These are phyloP conservation scores for Coemansia umbellata DNA, from an alignment of 192 early-diverging fungal genomes.

Conservation along the genomic window DNA sequence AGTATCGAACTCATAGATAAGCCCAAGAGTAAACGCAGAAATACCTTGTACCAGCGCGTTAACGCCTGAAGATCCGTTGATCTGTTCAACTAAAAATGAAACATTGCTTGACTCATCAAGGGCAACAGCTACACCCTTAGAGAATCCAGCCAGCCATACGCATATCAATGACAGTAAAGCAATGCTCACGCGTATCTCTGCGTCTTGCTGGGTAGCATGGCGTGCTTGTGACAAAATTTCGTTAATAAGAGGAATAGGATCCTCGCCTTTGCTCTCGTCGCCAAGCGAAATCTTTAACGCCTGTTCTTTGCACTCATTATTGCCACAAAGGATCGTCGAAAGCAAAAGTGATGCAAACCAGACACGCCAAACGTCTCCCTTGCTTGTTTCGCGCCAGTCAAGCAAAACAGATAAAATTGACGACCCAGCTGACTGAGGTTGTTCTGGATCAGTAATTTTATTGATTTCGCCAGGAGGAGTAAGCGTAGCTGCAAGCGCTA, in stretches of 20 bases:
- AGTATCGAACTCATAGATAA: constrained; percentile 87
- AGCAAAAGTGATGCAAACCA: constrained; percentile 90
- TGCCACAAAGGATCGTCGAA: constrained; percentile 71
- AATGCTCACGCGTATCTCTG: constrained; percentile 68
- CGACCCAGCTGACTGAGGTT: constrained; percentile 79
- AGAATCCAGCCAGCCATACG: constrained; percentile 82
- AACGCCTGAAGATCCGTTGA: constrained; percentile 80
- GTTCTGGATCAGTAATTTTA: constrained; percentile 14
- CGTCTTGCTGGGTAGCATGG: constrained; percentile 59
- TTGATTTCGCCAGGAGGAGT: constrained; percentile 55
- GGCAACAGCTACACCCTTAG: constrained; percentile 74
- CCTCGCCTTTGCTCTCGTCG: constrained; percentile 70
- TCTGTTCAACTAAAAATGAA: constrained; percentile 88
- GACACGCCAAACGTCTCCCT: constrained; percentile 72
- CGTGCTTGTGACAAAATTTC: constrained; percentile 66
- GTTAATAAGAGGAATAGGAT: constrained; percentile 84
- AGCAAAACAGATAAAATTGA: constrained; percentile 78
- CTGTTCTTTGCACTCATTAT: constrained; percentile 71
- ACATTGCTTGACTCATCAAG: constrained; percentile 86
- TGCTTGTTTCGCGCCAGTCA: constrained; percentile 61
- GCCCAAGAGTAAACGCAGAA: constrained; percentile 79
- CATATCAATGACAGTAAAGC: constrained; percentile 77
- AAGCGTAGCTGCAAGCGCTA: constrained; percentile 82
- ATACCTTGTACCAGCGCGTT: constrained; percentile 88
- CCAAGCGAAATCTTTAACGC: constrained; percentile 71